phyloP scores from a whole-genome alignment of 495 filamentous ascomycete species.

The Podospora conica region DNA sequence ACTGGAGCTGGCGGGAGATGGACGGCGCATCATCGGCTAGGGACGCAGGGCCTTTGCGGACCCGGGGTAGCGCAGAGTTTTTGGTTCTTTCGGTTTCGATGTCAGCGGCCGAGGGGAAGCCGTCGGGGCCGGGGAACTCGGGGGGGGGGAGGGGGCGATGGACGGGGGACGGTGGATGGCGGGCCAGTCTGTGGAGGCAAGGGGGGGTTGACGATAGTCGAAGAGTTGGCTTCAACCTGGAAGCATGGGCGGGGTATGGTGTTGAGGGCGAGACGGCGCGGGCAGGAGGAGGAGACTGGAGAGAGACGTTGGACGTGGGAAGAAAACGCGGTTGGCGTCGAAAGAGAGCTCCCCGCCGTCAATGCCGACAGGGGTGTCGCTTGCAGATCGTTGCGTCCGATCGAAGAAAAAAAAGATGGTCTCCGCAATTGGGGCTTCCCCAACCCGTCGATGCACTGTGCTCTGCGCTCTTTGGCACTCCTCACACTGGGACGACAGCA shows the following conservation, averaged over 20 bases:
- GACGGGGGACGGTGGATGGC: not conserved
- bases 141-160: not conserved
- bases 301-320: not conserved
- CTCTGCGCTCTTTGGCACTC: not conserved
- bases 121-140: not conserved
- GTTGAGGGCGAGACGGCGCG: not conserved
- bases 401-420: not conserved
- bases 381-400: slow-evolving; percentile 26
- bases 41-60: not conserved
- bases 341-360: slow-evolving; percentile 23
- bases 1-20: slow-evolving; percentile 13
- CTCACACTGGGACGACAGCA: not conserved
- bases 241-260: not conserved
- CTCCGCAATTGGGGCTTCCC: not conserved
- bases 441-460: not conserved
- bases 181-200: not conserved
- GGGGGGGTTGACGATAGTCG: not conserved
- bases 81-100: not conserved
- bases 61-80: not conserved
- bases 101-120: not conserved
- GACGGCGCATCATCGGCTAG: slow-evolving; percentile 20
- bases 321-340: slow-evolving; percentile 18
- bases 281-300: not conserved
- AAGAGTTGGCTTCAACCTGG: not conserved
- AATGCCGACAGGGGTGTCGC: not conserved